phyloP scores from a whole-genome alignment of 768 basidiomycete species.

The Phlebiopsis flavidoalba region DNA sequence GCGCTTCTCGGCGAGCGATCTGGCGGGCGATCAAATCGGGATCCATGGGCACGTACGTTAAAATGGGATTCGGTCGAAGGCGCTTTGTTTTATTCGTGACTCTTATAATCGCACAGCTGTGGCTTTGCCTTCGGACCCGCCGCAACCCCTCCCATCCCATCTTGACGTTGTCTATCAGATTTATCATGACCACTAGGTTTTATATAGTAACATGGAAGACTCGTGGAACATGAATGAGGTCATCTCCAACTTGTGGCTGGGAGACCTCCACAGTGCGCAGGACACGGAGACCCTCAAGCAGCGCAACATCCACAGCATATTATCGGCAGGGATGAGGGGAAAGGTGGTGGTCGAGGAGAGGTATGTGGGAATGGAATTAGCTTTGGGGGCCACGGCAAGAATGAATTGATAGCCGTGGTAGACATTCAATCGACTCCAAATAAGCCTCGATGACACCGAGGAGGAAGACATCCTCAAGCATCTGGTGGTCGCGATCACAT shows the following conservation, averaged over 20 bases:
- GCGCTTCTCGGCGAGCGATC: background rate
- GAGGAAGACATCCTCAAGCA: constrained; percentile 77
- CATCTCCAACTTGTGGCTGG: constrained; percentile 78
- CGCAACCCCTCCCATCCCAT: background rate
- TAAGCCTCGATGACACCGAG: constrained; percentile 70
- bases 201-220: background rate
- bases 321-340: constrained; percentile 69
- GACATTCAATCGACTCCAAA: constrained; percentile 78
- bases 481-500: constrained; percentile 73
- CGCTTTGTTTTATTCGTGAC: background rate
- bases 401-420: constrained; percentile 23
- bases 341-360: constrained; percentile 57
- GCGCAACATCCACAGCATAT: constrained; percentile 72
- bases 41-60: background rate
- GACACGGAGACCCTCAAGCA: constrained; percentile 54
- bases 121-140: background rate
- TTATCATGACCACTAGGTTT: background rate
- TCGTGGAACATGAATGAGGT: constrained; percentile 64
- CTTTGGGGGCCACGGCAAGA: background rate
- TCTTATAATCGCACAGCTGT: background rate
- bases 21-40: constrained; percentile 1
- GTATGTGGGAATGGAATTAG: constrained; percentile 30
- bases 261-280: constrained; percentile 67
- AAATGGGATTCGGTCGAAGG: background rate
- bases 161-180: background rate